phyloP scores from a whole-genome alignment of 2,329 filamentous ascomycete species.

The Aspergillus pseudonomiae region DNA sequence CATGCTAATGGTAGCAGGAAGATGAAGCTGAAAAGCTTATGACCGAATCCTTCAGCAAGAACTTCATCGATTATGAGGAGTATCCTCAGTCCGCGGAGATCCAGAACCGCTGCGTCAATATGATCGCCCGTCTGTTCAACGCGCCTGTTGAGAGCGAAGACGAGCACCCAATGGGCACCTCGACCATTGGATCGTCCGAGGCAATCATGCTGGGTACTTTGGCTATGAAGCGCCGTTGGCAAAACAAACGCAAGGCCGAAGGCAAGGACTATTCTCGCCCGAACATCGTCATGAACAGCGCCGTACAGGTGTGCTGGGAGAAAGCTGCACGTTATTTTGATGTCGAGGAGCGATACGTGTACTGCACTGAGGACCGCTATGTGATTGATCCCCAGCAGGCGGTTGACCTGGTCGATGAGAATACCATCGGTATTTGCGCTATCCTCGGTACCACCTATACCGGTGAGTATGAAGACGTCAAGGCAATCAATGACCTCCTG shows the following conservation, averaged over 20 bases:
- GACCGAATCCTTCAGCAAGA: conserved; percentile 88
- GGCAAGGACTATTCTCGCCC: conserved; percentile 80
- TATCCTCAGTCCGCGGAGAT: conserved; percentile 81
- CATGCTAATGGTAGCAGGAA: conserved; percentile 58
- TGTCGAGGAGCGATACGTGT: conserved; percentile 81
- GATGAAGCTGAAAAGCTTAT: conserved; percentile 96
- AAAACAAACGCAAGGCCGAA: conserved; percentile 78
- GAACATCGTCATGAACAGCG: conserved; percentile 94
- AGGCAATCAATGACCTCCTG: conserved; percentile 86
- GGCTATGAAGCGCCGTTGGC: conserved; percentile 95
- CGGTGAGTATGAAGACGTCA: conserved; percentile 92
- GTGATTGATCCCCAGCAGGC: conserved; percentile 67
- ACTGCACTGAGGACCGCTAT: conserved; percentile 63
- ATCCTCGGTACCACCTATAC: conserved; percentile 95
- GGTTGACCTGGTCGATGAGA: conserved; percentile 66
- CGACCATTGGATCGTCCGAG: conserved; percentile 86
- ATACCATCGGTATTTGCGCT: conserved; percentile 85
- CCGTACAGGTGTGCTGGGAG: conserved; percentile 97
- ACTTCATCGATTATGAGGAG: conserved; percentile 91
- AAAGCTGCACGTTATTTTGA: conserved; percentile 90
- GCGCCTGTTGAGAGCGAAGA: conserved; percentile 62
- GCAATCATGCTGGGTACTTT: conserved; percentile 58
- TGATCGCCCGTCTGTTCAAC: conserved; percentile 89
- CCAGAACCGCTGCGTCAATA: conserved; percentile 88
- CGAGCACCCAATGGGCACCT: conserved; percentile 77